These are phyloP conservation scores for Penicillium cataractarum DNA, from an alignment of 495 filamentous ascomycete species.

Conservation along the genomic window DNA sequence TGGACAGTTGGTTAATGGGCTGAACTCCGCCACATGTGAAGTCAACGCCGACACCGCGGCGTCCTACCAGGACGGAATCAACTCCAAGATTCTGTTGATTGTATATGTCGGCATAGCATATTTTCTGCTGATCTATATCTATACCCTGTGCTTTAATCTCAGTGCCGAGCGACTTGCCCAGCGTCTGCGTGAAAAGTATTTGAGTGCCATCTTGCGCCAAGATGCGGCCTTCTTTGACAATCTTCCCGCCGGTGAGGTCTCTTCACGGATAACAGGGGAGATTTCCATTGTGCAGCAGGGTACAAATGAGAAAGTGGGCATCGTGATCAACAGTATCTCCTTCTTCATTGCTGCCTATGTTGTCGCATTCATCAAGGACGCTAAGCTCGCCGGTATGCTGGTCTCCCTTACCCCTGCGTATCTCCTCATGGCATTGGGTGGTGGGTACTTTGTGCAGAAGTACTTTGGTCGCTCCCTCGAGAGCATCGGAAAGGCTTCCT, in stretches of 20 bases:
- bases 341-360: conserved; percentile 67
- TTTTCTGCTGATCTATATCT: conserved; percentile 58
- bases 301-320: conserved; percentile 67
- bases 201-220: conserved; percentile 58
- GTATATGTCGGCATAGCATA: conserved; percentile 64
- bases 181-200: conserved; percentile 59
- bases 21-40: conserved; percentile 59
- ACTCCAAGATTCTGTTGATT: conserved; percentile 60
- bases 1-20: conserved; percentile 64
- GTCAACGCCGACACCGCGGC: conserved; percentile 22
- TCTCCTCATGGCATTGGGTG: conserved; percentile 63
- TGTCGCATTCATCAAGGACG: conserved; percentile 62
- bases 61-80: conserved; percentile 47
- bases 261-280: conserved; percentile 59
- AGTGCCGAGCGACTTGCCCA: conserved; percentile 61
- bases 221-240: conserved; percentile 63
- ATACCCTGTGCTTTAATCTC: conserved; percentile 56
- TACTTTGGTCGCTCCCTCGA: conserved; percentile 55
- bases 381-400: conserved; percentile 37
- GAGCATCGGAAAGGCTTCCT: conserved; percentile 46
- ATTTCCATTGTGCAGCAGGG: conserved; percentile 61
- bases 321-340: conserved; percentile 55
- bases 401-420: conserved; percentile 65
- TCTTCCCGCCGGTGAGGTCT: conserved; percentile 57
- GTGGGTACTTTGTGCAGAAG: conserved; percentile 59